phyloP scores from a whole-genome alignment of 2,329 filamentous ascomycete genomes.

The Monilinia fructigena region DNA sequence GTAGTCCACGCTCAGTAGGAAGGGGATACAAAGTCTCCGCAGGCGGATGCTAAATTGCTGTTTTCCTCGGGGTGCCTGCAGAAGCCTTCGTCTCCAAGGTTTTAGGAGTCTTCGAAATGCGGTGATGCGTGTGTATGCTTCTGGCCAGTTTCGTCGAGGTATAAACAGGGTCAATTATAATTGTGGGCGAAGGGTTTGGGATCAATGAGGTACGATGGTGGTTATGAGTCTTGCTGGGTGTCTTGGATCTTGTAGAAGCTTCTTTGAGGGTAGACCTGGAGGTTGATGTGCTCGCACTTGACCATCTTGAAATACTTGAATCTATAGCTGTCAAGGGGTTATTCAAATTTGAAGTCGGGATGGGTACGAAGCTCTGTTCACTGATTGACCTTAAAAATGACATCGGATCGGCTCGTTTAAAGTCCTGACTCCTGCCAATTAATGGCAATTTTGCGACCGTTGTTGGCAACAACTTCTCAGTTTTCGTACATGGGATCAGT shows the following conservation, averaged over 20 bases:
- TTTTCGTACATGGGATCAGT: not conserved
- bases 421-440: no score
- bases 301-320: not conserved
- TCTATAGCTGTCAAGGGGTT: not conserved
- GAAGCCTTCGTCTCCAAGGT: not conserved
- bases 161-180: not conserved
- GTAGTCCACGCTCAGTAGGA: not conserved
- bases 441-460: not conserved
- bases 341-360: not conserved
- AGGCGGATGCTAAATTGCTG: slow-evolving; percentile 1
- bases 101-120: not conserved
- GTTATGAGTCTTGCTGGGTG: not conserved
- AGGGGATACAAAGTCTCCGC: slow-evolving; percentile 3
- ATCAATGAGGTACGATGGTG: slow-evolving; percentile 6
- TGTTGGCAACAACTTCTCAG: not conserved
- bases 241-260: not conserved
- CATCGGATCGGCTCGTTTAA: not conserved
- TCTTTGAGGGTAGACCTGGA: not conserved
- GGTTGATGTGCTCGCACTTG: no score
- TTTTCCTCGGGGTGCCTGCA: not conserved
- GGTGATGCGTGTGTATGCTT: not conserved
- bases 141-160: not conserved
- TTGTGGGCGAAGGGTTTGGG: not conserved
- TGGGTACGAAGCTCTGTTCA: not conserved
- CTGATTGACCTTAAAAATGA: not conserved